Percentiles rank a stretch among this genome's conserved stretches.
Conservation (phyloP, 768 basidiomycete species). For the Lentinula sp. region DNA sequence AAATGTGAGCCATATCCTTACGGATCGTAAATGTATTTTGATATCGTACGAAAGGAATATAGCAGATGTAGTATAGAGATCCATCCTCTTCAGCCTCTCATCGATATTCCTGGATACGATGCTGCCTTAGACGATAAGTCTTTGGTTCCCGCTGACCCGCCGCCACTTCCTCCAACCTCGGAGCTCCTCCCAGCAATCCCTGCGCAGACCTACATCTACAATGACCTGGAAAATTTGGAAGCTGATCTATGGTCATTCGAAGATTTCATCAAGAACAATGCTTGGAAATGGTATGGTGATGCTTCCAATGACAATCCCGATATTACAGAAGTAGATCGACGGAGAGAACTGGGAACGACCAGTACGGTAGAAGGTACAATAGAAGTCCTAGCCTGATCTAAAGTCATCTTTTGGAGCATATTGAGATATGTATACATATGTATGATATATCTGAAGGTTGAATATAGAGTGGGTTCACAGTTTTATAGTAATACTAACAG, state of each 20-base stretch:
- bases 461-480: neutral
- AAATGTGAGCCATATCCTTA: conserved; percentile 35
- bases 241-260: conserved; percentile 74
- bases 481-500: no score
- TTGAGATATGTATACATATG: neutral
- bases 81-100: conserved; percentile 45
- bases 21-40: neutral
- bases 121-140: conserved; percentile 19
- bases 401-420: neutral
- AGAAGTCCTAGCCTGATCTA: neutral
- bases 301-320: conserved; percentile 28
- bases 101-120: conserved; percentile 24
- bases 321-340: conserved; percentile 49
- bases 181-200: conserved; percentile 30
- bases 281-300: conserved; percentile 70
- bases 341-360: conserved; percentile 18
- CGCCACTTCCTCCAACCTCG: conserved; percentile 29
- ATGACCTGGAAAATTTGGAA: conserved; percentile 36
- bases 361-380: neutral
- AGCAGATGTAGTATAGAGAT: conserved; percentile 45
- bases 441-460: neutral
- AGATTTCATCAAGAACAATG: conserved; percentile 71
- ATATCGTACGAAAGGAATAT: conserved; percentile 62
- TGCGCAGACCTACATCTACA: conserved; percentile 77
- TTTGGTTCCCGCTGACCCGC: conserved; percentile 37